Base-by-base conservation (phyloP, 208 protist genomes). In the Trypanosomatidae sp. region DNA sequence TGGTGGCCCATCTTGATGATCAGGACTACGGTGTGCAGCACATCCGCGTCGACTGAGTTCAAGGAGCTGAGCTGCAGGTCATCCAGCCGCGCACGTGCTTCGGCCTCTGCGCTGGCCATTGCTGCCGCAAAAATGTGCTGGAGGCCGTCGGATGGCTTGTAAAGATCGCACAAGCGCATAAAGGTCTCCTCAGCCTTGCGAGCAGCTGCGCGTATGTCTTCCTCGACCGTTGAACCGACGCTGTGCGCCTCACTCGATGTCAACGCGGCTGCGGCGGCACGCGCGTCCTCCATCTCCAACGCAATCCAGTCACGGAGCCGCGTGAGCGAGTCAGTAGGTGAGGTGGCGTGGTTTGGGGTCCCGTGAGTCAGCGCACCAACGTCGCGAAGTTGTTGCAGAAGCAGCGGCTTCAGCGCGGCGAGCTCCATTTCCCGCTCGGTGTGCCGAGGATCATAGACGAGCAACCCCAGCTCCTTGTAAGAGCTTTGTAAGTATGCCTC, bases 1-100 rank as follows among this genome's bases (percentile, higher is more conserved):
- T 68, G 56, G 9, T 80, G 80, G 19, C 81, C 82, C 82, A 91
- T 88, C 58, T 69, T 74, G 30, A 82, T 46, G 41, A 87, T 74
- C 5, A 84, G 72, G 9, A 41, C 64, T 43, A 79, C 71, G 17
- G 69, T 76, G 30, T 50, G 50, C 30, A 85, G 71, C 22, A 77
- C 50, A 22, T 80, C 71, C 13, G 53, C 33, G 10, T 53, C 17
- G 25, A 59, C 56, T 43, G 66, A 12, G 25, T 36, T 13, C 6
- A 50, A n/a, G 25, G 39, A n/a, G 17, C 33, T 2, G 3, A 22
- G 44, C 19, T n/a, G 2, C 33, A 33, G 59, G 15, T 52, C 69
- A 52, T 62, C 58, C 28, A 79, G 50, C 33, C 58, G 62, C 9
- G 10, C 30, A 53, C 73, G 9, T 19, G 62, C 28, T 25, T 67